These are phyloP conservation scores for Plasmodium adleri DNA, from an alignment of 169 alveolate species.

Conservation along the genomic window DNA sequence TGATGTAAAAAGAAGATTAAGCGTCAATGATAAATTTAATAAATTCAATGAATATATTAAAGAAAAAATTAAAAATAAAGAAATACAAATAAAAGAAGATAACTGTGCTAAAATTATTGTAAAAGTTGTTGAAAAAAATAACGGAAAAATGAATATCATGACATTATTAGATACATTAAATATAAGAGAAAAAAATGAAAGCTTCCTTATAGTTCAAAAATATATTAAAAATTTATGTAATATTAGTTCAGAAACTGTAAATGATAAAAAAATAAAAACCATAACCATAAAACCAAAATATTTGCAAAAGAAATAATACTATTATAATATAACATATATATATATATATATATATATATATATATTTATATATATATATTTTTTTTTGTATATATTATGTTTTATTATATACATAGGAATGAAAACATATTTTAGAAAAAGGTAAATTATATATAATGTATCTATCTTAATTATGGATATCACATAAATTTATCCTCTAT, in stretches of 20 bases:
- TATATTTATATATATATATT: too few species aligned
- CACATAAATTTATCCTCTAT: too few species aligned
- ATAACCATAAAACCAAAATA: slow-evolving; percentile 57
- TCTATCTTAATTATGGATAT: too few species aligned
- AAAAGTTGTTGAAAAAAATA: slow-evolving; percentile 66
- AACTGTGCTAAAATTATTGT: slow-evolving; percentile 70
- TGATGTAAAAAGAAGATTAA: slow-evolving; percentile 51
- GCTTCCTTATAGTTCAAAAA: slow-evolving; percentile 58
- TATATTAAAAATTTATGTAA: slow-evolving; percentile 57
- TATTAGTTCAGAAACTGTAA: slow-evolving; percentile 63
- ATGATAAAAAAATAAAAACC: slow-evolving; percentile 70
- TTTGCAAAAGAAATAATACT: slow-evolving; percentile 15
- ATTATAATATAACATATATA: neutral
- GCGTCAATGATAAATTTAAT: slow-evolving; percentile 35
- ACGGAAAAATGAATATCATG: slow-evolving; percentile 71
- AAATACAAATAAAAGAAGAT: slow-evolving; percentile 71
- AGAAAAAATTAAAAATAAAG: slow-evolving; percentile 71
- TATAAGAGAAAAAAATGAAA: slow-evolving; percentile 76
- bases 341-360: neutral
- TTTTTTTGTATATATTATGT: too few species aligned
- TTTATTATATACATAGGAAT: too few species aligned
- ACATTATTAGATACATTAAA: slow-evolving; percentile 55
- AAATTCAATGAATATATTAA: slow-evolving; percentile 53
- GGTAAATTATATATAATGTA: too few species aligned
- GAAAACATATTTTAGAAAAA: too few species aligned